phyloP scores from a whole-genome alignment of 2,329 filamentous ascomycete species.

The Myriosclerotinia duriaeana region DNA sequence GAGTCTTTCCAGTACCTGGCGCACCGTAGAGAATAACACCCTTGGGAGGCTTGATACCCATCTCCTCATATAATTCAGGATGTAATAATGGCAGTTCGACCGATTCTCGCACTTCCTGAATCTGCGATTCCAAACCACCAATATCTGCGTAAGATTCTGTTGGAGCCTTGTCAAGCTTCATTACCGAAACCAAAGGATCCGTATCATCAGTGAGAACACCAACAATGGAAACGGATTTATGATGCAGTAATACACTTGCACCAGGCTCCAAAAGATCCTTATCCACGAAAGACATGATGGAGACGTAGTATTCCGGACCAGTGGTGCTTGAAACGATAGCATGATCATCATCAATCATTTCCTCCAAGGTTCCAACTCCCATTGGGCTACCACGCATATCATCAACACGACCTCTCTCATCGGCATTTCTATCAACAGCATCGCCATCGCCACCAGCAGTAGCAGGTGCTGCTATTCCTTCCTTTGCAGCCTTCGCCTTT shows the following conservation, averaged over 20 bases:
- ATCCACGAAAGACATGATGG: conserved; percentile 99
- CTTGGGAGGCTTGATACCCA: conserved; percentile 99
- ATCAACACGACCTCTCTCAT: conserved; percentile 91
- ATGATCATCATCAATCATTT: conserved; percentile 99
- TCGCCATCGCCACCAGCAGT: conserved; percentile 66
- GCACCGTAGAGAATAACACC: conserved; percentile 98
- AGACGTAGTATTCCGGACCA: conserved; percentile 97
- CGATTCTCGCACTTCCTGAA: conserved; percentile 96
- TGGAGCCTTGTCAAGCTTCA: conserved; percentile 98
- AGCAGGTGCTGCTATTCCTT: conserved; percentile 57
- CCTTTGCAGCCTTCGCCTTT: conserved; percentile 82
- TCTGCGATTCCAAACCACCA: conserved; percentile 90
- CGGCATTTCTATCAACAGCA: conserved; percentile 79
- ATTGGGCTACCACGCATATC: conserved; percentile 98
- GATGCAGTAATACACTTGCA: conserved; percentile 90
- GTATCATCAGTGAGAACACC: conserved; percentile 95
- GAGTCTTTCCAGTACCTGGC: conserved; percentile 93
- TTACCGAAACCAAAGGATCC: conserved; percentile 92
- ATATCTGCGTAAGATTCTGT: conserved; percentile 99
- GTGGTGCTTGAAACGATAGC: conserved; percentile 97
- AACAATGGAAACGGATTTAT: conserved; percentile 97
- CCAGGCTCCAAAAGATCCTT: conserved; percentile 97
- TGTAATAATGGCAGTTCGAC: conserved; percentile 93
- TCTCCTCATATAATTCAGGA: conserved; percentile 97
- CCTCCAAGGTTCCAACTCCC: conserved; percentile 95